These are phyloP conservation scores for Hortiboletus flavorubellus DNA, from an alignment of 768 basidiomycete genomes.

Conservation along the genomic window DNA sequence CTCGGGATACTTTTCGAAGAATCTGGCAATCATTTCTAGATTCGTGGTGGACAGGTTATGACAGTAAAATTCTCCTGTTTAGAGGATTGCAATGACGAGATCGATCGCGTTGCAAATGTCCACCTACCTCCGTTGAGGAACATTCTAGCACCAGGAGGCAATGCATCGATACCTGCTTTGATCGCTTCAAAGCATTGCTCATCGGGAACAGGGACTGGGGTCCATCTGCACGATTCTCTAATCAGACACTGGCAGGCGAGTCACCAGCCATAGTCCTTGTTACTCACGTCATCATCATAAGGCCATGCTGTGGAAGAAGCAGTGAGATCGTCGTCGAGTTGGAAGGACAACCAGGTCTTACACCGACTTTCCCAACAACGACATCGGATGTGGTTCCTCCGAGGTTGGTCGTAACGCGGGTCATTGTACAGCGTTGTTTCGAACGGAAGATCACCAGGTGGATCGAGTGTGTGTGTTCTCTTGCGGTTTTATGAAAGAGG, in stretches of 20 bases:
- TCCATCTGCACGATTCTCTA: constrained; percentile 33
- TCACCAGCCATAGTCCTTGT: not conserved
- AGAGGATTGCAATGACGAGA: not conserved
- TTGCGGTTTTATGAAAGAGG: no score
- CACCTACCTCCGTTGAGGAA: constrained; percentile 48
- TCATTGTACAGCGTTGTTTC: constrained; percentile 19
- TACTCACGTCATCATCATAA: constrained; percentile 54
- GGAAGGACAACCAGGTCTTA: not conserved
- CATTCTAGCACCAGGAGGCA: constrained; percentile 44
- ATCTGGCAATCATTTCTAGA: constrained; percentile 42
- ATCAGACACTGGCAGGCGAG: not conserved
- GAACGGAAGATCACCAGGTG: not conserved
- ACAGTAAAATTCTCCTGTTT: constrained; percentile 57
- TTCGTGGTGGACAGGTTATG: constrained; percentile 39
- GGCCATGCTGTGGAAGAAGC: constrained; percentile 35
- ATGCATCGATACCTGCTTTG: constrained; percentile 45
- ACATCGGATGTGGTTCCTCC: constrained; percentile 37
- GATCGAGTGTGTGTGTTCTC: no score
- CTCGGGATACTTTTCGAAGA: constrained; percentile 32
- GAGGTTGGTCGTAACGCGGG: constrained; percentile 32
- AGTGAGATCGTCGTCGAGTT: not conserved
- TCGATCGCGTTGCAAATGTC: not conserved
- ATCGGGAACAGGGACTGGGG: constrained; percentile 43
- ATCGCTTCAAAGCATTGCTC: constrained; percentile 63
- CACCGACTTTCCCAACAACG: constrained; percentile 36